Evolutionary conservation across 495 filamentous ascomycete species (phyloP).

Genomic region (Penicillium samsonianum): DNA sequence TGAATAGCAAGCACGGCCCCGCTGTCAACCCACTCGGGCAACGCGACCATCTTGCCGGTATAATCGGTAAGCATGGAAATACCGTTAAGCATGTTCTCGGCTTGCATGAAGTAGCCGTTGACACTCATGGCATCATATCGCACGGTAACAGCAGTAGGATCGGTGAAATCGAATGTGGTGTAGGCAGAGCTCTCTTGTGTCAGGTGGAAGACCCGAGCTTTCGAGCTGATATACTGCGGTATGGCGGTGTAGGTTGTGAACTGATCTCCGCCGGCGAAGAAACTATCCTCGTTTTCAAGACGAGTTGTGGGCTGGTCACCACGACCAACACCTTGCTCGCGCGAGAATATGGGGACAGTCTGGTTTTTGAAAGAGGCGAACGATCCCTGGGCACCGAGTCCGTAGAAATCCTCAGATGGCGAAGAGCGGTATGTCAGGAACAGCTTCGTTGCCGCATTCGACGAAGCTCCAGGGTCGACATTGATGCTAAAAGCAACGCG

Average conservation of each 20-base stretch:
- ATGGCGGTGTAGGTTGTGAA: slow-evolving; percentile 28
- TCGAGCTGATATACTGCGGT: slow-evolving; percentile 28
- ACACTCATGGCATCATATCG: slow-evolving; percentile 22
- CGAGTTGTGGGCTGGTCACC: slow-evolving; percentile 29
- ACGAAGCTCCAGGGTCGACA: slow-evolving; percentile 12
- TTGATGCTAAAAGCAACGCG: slow-evolving; percentile 26
- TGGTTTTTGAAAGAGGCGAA: slow-evolving; percentile 35
- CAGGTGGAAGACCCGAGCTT: slow-evolving; percentile 24
- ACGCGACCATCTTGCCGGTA: slow-evolving; percentile 25
- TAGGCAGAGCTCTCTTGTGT: slow-evolving; percentile 28
- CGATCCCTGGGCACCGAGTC: slow-evolving; percentile 30
- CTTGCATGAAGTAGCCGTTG: slow-evolving; percentile 29
- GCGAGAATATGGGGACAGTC: slow-evolving; percentile 30
- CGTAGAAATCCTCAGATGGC: slow-evolving; percentile 30
- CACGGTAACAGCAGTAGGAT: slow-evolving; percentile 22
- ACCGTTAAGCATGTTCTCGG: slow-evolving; percentile 21
- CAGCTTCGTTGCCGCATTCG: slow-evolving; percentile 16
- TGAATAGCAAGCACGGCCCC: slow-evolving; percentile 29
- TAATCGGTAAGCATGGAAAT: slow-evolving; percentile 29
- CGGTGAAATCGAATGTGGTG: slow-evolving; percentile 25
- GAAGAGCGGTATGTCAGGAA: slow-evolving; percentile 27
- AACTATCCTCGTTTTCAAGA: slow-evolving; percentile 24
- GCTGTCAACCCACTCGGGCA: slow-evolving; percentile 25
- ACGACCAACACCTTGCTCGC: slow-evolving; percentile 32
- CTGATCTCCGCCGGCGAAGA: slow-evolving; percentile 28